phyloP scores from a whole-genome alignment of 2,329 filamentous ascomycete genomes.

The Fonsecaea erecta region DNA sequence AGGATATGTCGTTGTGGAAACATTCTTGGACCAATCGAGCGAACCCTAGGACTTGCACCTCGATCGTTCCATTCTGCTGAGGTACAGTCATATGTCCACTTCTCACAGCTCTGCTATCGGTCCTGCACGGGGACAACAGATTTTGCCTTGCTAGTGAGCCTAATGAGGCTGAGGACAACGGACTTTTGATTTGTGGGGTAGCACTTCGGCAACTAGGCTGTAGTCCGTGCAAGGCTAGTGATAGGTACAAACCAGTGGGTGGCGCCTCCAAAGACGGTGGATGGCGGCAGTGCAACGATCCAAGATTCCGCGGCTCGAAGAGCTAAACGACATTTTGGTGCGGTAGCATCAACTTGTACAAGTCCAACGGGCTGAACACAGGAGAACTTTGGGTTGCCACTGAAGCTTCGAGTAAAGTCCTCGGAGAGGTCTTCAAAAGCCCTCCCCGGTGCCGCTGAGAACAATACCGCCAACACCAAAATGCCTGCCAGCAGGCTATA shows the following conservation, averaged over 20 bases:
- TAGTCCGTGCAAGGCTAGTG: not conserved
- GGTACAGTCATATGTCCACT: too few species aligned
- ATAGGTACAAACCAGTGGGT: not conserved
- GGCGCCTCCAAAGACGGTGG: not conserved
- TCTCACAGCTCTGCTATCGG: not conserved
- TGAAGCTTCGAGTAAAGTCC: not conserved
- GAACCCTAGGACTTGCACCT: not conserved
- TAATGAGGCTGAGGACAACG: conserved; percentile 5
- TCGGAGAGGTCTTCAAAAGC: not conserved
- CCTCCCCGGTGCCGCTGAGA: not conserved
- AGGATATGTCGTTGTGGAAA: not conserved
- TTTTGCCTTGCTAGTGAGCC: conserved; percentile 11
- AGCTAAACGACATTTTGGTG: not conserved
- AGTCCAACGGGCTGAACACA: not conserved
- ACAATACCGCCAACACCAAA: not conserved
- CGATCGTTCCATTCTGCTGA: not conserved
- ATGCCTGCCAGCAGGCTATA: not conserved
- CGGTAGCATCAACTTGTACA: not conserved
- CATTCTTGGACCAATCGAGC: not conserved
- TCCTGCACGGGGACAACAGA: not conserved
- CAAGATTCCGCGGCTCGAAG: not conserved
- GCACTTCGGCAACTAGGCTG: too few species aligned
- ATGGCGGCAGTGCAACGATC: not conserved
- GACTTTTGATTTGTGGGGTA: not conserved
- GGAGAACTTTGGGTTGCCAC: not conserved